A percentile compares a stretch with the other conserved stretches of the same genome.
phyloP scores from a whole-genome alignment of 306 rosid species.

The Astragalus glycyphyllos region DNA sequence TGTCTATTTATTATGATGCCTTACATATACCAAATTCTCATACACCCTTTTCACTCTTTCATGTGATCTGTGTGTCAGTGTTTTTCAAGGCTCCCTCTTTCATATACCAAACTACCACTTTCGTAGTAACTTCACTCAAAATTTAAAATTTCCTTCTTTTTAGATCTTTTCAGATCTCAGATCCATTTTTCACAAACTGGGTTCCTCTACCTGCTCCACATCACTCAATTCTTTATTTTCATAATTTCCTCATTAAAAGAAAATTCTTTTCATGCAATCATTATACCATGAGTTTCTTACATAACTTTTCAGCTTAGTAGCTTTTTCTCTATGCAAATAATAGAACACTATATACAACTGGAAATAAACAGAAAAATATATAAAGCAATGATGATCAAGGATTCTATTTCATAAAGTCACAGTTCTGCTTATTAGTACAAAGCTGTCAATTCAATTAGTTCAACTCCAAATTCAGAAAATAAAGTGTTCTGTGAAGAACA shows the following conservation, averaged over 20 bases:
- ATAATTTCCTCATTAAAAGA: constrained; percentile 23
- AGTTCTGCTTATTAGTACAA: neutral
- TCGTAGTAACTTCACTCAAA: constrained; percentile 38
- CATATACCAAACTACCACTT: neutral
- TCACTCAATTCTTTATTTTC: constrained; percentile 29
- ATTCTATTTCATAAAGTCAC: constrained; percentile 31
- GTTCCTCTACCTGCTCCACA: constrained; percentile 39
- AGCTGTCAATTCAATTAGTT: constrained; percentile 1
- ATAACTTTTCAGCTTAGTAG: constrained; percentile 38
- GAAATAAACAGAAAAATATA: neutral
- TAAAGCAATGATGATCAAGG: constrained; percentile 26
- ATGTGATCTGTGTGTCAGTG: constrained; percentile 37
- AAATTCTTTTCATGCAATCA: constrained; percentile 39
- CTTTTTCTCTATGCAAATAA: constrained; percentile 31
- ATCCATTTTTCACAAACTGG: constrained; percentile 40
- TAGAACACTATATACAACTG: constrained; percentile 12
- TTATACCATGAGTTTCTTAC: constrained; percentile 26
- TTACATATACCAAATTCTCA: constrained; percentile 31
- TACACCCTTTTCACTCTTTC: constrained; percentile 37
- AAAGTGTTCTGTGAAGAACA: constrained; percentile 34
- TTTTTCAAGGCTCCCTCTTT: constrained; percentile 26
- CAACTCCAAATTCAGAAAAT: neutral
- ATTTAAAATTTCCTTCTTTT: constrained; percentile 40
- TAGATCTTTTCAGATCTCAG: constrained; percentile 49
- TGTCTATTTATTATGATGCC: constrained; percentile 43